Evolutionary conservation across 495 filamentous ascomycete species (phyloP), one percentile per base, ranked within the genome.

Genomic region (Penicillium lividum): DNA sequence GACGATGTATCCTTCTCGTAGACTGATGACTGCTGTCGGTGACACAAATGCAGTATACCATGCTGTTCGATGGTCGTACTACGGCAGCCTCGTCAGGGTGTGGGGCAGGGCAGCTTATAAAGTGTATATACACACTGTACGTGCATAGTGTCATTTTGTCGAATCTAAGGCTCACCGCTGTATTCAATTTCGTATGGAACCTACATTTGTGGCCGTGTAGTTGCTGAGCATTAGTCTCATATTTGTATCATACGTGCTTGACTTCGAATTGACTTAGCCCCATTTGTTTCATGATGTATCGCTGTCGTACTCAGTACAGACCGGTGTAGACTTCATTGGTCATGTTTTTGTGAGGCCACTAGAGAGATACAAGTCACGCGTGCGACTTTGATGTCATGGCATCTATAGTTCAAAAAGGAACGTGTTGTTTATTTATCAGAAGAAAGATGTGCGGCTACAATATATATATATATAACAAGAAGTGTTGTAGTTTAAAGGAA

Each of bases 91-190:
- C 15, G 27, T 48, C 27, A 29, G 25, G 7, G 45, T 28, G 27
- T 1, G 10, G 45, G 45, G 45, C 45, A 48, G 45, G 45, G 45
- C 0, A 48, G 45, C 45, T 48, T 11, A n/a, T 11, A 48, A 48
- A 1, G 25, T 29, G n/a, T 1, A 29, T 29, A 29, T 48, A 48
- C 11, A 15, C 22, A 48, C 3, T 6, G 45, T 28, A 48, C 45
- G 45, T 48, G 45, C n/a, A 48, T 5, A 13, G 45, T 48, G 45
- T 48, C 27, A 48, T 15, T 48, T 48, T n/a, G n/a, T 48, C 45
- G 45, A 5, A 48, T 48, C 27, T 16, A 48, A 3, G 45, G 45
- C 45, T 48, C 27, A 48, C 45, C 27, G 9, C 45, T 0, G 2
- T 48, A 30, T 15, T n/a, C 5, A n/a, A n/a, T n/a, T n/a, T n/a